phyloP scores from a whole-genome alignment of 371 early-diverging fungal species.

The Actinomortierella ambigua region DNA sequence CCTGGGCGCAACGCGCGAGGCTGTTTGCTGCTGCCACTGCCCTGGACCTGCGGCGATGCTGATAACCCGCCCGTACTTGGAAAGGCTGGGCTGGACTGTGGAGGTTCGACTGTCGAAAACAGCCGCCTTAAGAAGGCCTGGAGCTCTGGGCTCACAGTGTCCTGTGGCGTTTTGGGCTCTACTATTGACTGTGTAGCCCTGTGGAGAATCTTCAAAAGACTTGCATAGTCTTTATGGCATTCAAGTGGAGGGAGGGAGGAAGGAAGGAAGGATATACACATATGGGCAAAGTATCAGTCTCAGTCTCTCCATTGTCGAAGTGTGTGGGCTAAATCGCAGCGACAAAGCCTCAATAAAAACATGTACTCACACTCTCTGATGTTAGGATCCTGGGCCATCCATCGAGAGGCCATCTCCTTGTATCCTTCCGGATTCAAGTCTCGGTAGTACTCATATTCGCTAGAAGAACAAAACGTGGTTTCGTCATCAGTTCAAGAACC shows the following conservation, averaged over 20 bases:
- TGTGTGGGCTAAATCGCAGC: background rate
- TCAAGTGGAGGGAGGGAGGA: too few species aligned
- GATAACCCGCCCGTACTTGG: background rate
- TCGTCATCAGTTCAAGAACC: too few species aligned
- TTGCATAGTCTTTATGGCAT: too few species aligned
- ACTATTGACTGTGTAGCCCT: too few species aligned
- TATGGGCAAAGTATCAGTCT: too few species aligned
- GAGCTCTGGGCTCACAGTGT: conserved; percentile 1
- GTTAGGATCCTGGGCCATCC: background rate
- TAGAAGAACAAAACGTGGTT: conserved; percentile 1
- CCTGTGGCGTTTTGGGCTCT: conserved; percentile 3
- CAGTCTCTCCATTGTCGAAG: conserved; percentile 3
- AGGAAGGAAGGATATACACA: too few species aligned
- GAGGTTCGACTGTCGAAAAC: conserved; percentile 7
- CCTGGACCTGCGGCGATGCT: conserved; percentile 3
- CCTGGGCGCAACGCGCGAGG: conserved; percentile 5
- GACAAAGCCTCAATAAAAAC: background rate
- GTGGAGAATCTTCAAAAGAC: too few species aligned
- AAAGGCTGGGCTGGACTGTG: background rate
- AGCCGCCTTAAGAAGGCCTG: conserved; percentile 22
- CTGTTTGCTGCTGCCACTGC: too few species aligned
- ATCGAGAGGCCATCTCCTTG: conserved; percentile 1
- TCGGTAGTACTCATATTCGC: conserved; percentile 35
- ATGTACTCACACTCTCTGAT: background rate
- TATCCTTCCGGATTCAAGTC: conserved; percentile 38